Evolutionary conservation across 208 protist species (phyloP).

Genomic region (Wallacemonas collosoma): DNA sequence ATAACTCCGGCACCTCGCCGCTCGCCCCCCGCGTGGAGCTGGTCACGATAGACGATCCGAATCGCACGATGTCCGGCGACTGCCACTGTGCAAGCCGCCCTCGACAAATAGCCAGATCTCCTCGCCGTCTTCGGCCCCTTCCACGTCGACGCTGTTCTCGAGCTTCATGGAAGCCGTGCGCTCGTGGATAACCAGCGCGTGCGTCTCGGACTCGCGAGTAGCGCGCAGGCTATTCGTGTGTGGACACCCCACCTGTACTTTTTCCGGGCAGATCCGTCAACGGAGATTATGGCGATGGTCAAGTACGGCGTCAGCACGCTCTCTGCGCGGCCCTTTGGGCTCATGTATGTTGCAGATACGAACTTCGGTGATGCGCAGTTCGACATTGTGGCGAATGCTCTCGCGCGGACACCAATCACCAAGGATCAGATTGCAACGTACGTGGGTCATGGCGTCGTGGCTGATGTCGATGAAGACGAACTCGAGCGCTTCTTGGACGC

Average conservation of each 20-base stretch:
- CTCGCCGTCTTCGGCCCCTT: constrained; percentile 24
- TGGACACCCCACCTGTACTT: constrained; percentile 43
- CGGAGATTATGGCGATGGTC: constrained; percentile 19
- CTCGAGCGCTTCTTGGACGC: neutral
- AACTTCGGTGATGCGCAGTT: constrained; percentile 17
- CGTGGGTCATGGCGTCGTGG: constrained; percentile 17
- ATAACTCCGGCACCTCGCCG: constrained; percentile 1
- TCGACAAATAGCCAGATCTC: constrained; percentile 17
- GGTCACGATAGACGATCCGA: constrained; percentile 5
- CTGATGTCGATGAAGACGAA: constrained; percentile 12
- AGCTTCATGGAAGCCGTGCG: neutral
- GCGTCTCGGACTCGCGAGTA: constrained; percentile 22
- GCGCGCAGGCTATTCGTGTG: constrained; percentile 18
- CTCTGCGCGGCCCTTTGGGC: constrained; percentile 15
- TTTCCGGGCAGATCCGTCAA: constrained; percentile 21
- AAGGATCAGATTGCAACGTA: constrained; percentile 9
- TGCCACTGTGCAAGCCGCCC: neutral
- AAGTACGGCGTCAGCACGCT: constrained; percentile 19
- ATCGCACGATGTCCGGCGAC: neutral
- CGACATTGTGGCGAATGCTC: constrained; percentile 8
- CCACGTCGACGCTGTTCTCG: constrained; percentile 10
- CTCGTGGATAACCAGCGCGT: constrained; percentile 22
- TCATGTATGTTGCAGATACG: constrained; percentile 23
- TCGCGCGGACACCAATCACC: constrained; percentile 29
- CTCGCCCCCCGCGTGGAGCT: constrained; percentile 7